A percentile compares a stretch with the other conserved stretches of the same genome.
Conservation (phyloP, 1,139 yeast species). For the Protomyces lactucae-debilis region DNA sequence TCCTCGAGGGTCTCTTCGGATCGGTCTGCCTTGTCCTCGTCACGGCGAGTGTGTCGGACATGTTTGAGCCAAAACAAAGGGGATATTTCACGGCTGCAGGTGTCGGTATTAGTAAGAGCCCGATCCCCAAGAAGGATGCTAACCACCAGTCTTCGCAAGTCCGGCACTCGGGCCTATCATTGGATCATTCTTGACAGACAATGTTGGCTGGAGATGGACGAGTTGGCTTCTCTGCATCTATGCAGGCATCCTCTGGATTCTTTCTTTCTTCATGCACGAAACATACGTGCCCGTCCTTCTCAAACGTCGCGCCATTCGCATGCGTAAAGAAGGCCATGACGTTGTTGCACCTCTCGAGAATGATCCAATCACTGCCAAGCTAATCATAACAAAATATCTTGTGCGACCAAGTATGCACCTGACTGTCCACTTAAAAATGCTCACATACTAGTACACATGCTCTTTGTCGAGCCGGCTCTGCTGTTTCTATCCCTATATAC, state of each 20-base stretch:
- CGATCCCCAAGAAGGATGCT: not conserved
- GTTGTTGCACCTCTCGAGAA: not conserved
- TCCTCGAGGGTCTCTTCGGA: not conserved
- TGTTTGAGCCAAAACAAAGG: conserved; percentile 66
- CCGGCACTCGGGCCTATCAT: conserved; percentile 81
- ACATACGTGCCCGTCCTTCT: conserved; percentile 58
- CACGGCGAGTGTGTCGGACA: conserved; percentile 78
- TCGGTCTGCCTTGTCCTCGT: conserved; percentile 34
- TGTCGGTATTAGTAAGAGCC: conserved; percentile 41
- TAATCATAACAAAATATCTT: conserved; percentile 33
- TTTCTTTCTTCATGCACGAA: conserved; percentile 48
- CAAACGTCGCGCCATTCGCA: conserved; percentile 45
- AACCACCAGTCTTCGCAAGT: conserved; percentile 53
- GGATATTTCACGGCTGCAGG: conserved; percentile 46
- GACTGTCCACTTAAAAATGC: not conserved
- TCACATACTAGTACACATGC: conserved; percentile 35
- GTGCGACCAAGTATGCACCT: conserved; percentile 49
- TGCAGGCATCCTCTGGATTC: conserved; percentile 43
- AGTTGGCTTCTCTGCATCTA: conserved; percentile 46
- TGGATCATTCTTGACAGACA: conserved; percentile 44
- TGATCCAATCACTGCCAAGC: not conserved
- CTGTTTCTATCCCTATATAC: conserved; percentile 33
- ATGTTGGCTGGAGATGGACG: conserved; percentile 51
- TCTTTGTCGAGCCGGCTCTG: conserved; percentile 57
- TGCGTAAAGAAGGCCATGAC: conserved; percentile 48